Evolutionary conservation across 108 stramenopile genomes (phyloP).

Genomic region (Cyclotella kingstonii): DNA sequence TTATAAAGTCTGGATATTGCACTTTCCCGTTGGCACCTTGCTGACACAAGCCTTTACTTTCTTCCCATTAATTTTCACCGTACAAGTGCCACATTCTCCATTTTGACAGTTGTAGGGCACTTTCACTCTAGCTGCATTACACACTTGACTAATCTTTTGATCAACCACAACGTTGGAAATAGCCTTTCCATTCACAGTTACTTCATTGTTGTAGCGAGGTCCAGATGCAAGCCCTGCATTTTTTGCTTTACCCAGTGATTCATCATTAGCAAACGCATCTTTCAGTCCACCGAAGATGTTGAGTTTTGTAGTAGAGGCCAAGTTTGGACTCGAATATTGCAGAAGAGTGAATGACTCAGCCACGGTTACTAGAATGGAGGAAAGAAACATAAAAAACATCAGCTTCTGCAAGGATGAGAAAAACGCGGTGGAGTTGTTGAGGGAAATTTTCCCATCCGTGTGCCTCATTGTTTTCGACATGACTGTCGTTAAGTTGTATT

Average conservation of each 20-base stretch:
- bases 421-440: too few relatives aligned
- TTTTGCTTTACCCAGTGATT: slow-evolving; percentile 58
- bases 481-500: too few relatives aligned
- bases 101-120: slow-evolving; percentile 86
- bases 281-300: slow-evolving; percentile 69
- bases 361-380: too few relatives aligned
- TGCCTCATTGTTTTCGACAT: too few relatives aligned
- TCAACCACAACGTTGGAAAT: slow-evolving; percentile 74
- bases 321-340: background rate
- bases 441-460: too few relatives aligned
- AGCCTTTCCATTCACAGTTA: slow-evolving; percentile 79
- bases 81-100: slow-evolving; percentile 81
- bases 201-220: slow-evolving; percentile 72
- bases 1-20: slow-evolving; percentile 63
- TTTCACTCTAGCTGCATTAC: slow-evolving; percentile 69
- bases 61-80: slow-evolving; percentile 76
- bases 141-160: slow-evolving; percentile 77
- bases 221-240: slow-evolving; percentile 72
- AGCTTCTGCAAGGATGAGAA: too few relatives aligned
- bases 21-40: slow-evolving; percentile 58
- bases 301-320: slow-evolving; percentile 41
- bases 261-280: slow-evolving; percentile 80
- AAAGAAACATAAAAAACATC: too few relatives aligned
- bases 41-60: slow-evolving; percentile 81
- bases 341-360: too few relatives aligned